phyloP scores from a whole-genome alignment of 1,284 basidiomycete genomes.

The Athelia sp. region DNA sequence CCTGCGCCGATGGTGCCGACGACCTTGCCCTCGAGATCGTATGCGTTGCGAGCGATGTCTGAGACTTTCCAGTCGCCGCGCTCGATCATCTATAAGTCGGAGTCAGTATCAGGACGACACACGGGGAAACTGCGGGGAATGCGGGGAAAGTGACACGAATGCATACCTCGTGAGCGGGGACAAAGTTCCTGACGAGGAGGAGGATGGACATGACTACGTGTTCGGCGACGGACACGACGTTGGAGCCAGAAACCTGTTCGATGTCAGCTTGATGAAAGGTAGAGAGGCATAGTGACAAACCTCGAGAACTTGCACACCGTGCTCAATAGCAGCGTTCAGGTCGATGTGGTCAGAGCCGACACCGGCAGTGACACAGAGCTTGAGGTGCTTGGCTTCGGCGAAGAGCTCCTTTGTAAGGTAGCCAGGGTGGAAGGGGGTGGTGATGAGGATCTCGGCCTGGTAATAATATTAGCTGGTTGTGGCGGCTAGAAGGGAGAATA shows the following conservation, averaged over 20 bases:
- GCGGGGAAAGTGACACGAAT: constrained; percentile 19
- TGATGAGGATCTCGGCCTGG: constrained; percentile 75
- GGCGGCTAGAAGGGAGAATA: not conserved
- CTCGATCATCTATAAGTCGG: constrained; percentile 66
- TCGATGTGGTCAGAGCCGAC: constrained; percentile 95
- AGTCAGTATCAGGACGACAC: constrained; percentile 12
- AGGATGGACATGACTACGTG: constrained; percentile 81
- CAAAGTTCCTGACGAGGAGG: constrained; percentile 83
- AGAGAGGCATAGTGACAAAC: constrained; percentile 22
- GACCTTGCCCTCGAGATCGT: constrained; percentile 88
- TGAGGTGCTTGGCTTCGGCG: constrained; percentile 84
- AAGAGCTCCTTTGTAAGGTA: constrained; percentile 84
- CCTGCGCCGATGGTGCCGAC: constrained; percentile 87
- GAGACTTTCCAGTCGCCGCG: constrained; percentile 85
- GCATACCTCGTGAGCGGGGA: constrained; percentile 71
- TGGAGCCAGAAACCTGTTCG: constrained; percentile 70
- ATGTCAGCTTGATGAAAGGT: not conserved
- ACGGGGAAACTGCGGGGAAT: not conserved
- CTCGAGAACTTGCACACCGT: constrained; percentile 79
- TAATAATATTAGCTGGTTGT: constrained; percentile 9
- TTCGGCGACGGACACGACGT: constrained; percentile 90
- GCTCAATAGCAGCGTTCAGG: constrained; percentile 82
- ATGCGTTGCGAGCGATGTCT: constrained; percentile 75
- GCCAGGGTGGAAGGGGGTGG: constrained; percentile 91
- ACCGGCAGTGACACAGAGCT: constrained; percentile 90